Evolutionary conservation across 2,329 filamentous ascomycete genomes (phyloP).

Genomic region (Aquanectria penicillioides): DNA sequence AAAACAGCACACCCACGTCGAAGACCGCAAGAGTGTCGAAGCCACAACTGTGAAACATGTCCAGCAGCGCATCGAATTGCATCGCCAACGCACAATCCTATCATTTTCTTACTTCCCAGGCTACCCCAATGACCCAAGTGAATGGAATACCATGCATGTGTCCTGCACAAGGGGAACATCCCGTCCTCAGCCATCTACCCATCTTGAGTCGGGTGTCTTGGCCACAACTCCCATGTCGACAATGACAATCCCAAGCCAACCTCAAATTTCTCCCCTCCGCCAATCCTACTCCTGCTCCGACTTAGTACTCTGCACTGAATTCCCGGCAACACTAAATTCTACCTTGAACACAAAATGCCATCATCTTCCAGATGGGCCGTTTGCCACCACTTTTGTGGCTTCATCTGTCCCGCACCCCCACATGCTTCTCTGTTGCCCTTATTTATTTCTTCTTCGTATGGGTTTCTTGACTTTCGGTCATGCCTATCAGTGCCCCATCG

Average conservation of each 20-base stretch:
- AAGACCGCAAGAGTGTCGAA: no score
- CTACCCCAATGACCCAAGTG: not conserved
- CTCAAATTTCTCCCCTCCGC: not conserved
- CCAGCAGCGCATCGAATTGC: not conserved
- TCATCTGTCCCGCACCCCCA: not conserved
- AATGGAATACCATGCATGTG: not conserved
- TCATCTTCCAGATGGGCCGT: not conserved
- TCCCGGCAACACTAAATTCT: no score
- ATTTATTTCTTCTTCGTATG: not conserved
- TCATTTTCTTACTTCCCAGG: no score
- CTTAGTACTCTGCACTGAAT: no score
- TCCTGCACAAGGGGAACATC: not conserved
- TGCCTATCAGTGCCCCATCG: not conserved
- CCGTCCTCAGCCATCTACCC: not conserved
- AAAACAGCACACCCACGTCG: no score
- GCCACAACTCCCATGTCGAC: no score
- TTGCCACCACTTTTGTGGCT: not conserved
- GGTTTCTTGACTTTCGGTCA: not conserved
- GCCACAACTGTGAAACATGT: no score
- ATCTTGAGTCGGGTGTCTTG: not conserved
- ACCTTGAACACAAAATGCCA: constrained; percentile 5
- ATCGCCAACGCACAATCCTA: not conserved
- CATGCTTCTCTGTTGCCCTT: not conserved
- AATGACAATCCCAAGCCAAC: not conserved
- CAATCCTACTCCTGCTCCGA: no score